Evolutionary conservation across 148 eudicot species (phyloP), one percentile per base, ranked within the genome.

Genomic region (Chenopodium quinoa): DNA sequence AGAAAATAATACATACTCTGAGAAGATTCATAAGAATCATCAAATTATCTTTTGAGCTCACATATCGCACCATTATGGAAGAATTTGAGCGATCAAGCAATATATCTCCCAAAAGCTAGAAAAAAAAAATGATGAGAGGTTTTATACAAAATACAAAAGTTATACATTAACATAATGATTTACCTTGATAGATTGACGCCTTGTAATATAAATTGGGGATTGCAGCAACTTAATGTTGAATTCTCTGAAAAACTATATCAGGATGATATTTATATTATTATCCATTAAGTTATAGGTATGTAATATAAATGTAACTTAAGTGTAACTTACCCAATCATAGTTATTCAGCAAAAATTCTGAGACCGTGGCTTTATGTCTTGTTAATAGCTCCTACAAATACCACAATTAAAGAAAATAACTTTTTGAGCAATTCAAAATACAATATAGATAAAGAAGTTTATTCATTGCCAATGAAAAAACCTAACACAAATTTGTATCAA

Each of bases 1-100:
- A 11, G 12, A 50, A 52, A 80, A 34, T 47, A 60, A 23, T 47
- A 40, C 9, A 63, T 73, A 95, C 98, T 79, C 98, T 89, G 66
- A 95, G 98, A 48, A 91, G 98, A 88, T 93, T 93, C 98, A 95
- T 95, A 48, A 95, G 91, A 73, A 93, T 86, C 79, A 90, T 92
- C 88, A 95, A 84, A 87, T 93, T 95, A 40, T 90, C 96, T 77
- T 86, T 86, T 58, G 96, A 95, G 88, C 90, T 85, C 83, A 90
- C 98, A 79, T 91, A 95, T 29, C 90, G 87, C n/a, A 89, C 89
- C 97, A 93, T 95, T n/a, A 92, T 90, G 29, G 84, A 87, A 64
- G 90, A 85, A 79, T 95, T 95, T 67, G 96, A 90, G 63, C 98
- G 98, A 79, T 95, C 97, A 40, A 95, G 88, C 85, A 95, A 81